Evolutionary conservation across 2,329 filamentous ascomycete species (phyloP), one percentile per base, ranked within the genome.

Genomic region (Exophiala alcalophila): DNA sequence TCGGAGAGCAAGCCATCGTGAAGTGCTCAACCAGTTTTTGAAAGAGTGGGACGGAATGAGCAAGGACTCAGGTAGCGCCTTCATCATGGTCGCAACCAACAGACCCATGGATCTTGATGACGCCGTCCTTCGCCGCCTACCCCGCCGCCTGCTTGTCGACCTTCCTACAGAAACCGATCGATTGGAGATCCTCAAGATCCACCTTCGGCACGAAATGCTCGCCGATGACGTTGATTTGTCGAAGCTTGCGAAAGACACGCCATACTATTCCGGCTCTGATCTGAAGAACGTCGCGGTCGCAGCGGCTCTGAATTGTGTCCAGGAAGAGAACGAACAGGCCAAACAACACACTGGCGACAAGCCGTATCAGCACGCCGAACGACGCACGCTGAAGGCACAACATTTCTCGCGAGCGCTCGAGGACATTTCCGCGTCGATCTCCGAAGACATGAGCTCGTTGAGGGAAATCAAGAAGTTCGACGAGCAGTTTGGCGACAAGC

Each of bases 41-140:
- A 84, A 89, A 40, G 91, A 97, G 63, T 97, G 91, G 92, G 92
- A 97, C 57, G 92, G 92, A 8, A 83, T 97, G 72, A 84, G 86
- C 56, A 74, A 81, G 45, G 77, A 81, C 32, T 85, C 84, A 12
- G 50, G 50, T 14, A 52, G 50, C 14, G 88, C 91, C 2, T 97
- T 98, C 63, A 91, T 98, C 64, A 96, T 98, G 89, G 89, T 97
- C 0, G 91, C 92, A 19, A 97, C 90, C 6, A 97, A 98, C 64
- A 77, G 91, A 7, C 92, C 92, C 0, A 96, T 94, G 59, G 92
- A 97, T 59, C 78, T 98, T 1, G 92, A 98, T 58, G 68, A 72
- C 30, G 73, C 73, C 3, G 67, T 74, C 14, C 63, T 76, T 15
- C 68, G 73, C 12, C 70, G 73, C 37, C 62, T 74, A 3, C 72